Percentiles rank a stretch among this genome's conserved stretches.
phyloP scores from a whole-genome alignment of 2,329 filamentous ascomycete species.

The Raffaelea arxii region DNA sequence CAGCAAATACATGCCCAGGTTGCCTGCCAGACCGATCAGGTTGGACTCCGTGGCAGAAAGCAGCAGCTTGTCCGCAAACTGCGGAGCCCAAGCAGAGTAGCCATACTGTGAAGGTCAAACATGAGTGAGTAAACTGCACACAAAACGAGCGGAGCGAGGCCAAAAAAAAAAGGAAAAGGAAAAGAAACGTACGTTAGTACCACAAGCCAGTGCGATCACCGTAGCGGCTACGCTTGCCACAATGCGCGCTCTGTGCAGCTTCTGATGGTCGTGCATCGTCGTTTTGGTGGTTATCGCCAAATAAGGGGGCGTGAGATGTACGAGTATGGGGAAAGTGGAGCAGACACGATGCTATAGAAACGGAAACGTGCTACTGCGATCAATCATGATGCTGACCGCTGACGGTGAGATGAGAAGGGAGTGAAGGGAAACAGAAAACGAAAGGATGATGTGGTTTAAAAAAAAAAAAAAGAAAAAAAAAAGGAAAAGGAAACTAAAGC shows the following conservation, averaged over 20 bases:
- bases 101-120: constrained; percentile 58
- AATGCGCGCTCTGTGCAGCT: constrained; percentile 47
- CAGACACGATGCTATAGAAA: neutral
- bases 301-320: neutral
- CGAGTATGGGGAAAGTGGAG: neutral
- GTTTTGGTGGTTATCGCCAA: neutral
- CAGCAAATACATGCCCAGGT: constrained; percentile 86
- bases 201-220: constrained; percentile 75
- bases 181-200: constrained; percentile 64
- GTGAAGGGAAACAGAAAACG: neutral
- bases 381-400: too few species aligned
- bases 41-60: constrained; percentile 91
- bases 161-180: neutral
- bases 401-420: neutral
- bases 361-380: too few species aligned
- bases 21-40: constrained; percentile 76
- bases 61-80: constrained; percentile 79
- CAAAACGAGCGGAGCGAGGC: neutral
- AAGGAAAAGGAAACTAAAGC: neutral
- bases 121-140: neutral
- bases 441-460: too few species aligned
- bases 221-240: constrained; percentile 81
- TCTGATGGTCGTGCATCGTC: constrained; percentile 14
- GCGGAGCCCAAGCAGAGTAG: constrained; percentile 95
- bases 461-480: neutral